phyloP scores from a whole-genome alignment of 805 yeast species.

The Metschnikowia noctiluminum region DNA sequence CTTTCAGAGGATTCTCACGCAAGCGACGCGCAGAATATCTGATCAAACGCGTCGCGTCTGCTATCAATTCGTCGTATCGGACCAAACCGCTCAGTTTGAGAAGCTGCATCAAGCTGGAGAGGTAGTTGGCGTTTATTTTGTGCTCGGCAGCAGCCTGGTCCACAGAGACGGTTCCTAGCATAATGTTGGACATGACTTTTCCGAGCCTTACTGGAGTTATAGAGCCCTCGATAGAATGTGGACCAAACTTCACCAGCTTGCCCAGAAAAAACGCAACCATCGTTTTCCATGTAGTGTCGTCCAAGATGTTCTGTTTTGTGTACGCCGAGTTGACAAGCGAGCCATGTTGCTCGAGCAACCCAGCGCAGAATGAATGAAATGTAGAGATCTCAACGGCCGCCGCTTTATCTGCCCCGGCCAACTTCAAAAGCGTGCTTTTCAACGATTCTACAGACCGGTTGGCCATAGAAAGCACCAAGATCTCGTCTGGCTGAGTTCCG shows the following conservation, averaged over 20 bases:
- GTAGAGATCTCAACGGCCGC: conserved; percentile 79
- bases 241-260: conserved; percentile 29
- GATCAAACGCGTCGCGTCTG: conserved; percentile 29
- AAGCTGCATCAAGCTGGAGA: conserved; percentile 26
- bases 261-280: conserved; percentile 34
- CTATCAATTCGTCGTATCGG: conserved; percentile 35
- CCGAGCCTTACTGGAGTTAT: conserved; percentile 25
- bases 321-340: conserved; percentile 11
- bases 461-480: conserved; percentile 64
- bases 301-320: conserved; percentile 36
- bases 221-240: conserved; percentile 21
- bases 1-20: not conserved
- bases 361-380: conserved; percentile 64
- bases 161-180: conserved; percentile 20
- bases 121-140: conserved; percentile 26
- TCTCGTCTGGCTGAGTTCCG: conserved; percentile 46
- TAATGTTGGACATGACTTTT: conserved; percentile 22
- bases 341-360: conserved; percentile 40
- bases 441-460: conserved; percentile 60
- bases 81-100: conserved; percentile 32
- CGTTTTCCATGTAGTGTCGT: conserved; percentile 51
- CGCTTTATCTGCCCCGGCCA: conserved; percentile 45
- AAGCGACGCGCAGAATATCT: conserved; percentile 6
- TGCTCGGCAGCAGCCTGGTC: conserved; percentile 23
- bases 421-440: conserved; percentile 26